Percentiles rank a stretch among this genome's conserved stretches.
These are phyloP conservation scores for Moniliophthora roreri DNA, from an alignment of 1,284 basidiomycete species.

Conservation along the genomic window DNA sequence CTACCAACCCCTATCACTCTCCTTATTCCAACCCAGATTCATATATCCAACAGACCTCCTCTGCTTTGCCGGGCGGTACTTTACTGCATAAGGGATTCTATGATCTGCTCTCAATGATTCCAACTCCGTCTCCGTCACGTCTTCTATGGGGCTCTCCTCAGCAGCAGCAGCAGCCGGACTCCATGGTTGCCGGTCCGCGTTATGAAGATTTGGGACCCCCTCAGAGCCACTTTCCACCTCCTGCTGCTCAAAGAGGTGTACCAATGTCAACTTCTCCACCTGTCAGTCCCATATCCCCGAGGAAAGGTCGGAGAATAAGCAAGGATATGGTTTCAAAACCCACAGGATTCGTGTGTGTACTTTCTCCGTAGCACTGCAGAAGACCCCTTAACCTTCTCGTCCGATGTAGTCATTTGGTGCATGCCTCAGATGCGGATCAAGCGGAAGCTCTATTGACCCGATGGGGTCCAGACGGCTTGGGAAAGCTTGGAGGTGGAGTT, in stretches of 20 bases:
- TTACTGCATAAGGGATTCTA: slow-evolving; percentile 85
- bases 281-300: slow-evolving; percentile 34
- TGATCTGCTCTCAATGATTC: slow-evolving; percentile 80
- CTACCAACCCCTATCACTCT: slow-evolving; percentile 43
- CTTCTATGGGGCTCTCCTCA: slow-evolving; percentile 52
- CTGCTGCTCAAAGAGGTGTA: slow-evolving; percentile 19
- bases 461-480: slow-evolving; percentile 90
- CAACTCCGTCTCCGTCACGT: slow-evolving; percentile 65
- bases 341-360: slow-evolving; percentile 79
- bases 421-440: slow-evolving; percentile 92
- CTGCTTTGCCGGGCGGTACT: slow-evolving; percentile 62
- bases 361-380: slow-evolving; percentile 12
- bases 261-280: slow-evolving; percentile 25
- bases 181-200: slow-evolving; percentile 55
- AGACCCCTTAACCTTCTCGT: slow-evolving; percentile 23
- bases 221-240: too few species aligned
- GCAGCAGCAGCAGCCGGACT: slow-evolving; percentile 28
- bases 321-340: slow-evolving; percentile 88
- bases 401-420: slow-evolving; percentile 79
- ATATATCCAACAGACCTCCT: slow-evolving; percentile 40
- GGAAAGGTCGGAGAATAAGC: slow-evolving; percentile 68
- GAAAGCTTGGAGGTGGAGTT: slow-evolving; percentile 83
- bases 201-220: slow-evolving; percentile 52
- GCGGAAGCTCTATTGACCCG: slow-evolving; percentile 85
- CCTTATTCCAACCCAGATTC: slow-evolving; percentile 44